Evolutionary conservation across 2,329 filamentous ascomycete genomes (phyloP), one percentile per base, ranked within the genome.

Genomic region (Fusarium sambucinum): DNA sequence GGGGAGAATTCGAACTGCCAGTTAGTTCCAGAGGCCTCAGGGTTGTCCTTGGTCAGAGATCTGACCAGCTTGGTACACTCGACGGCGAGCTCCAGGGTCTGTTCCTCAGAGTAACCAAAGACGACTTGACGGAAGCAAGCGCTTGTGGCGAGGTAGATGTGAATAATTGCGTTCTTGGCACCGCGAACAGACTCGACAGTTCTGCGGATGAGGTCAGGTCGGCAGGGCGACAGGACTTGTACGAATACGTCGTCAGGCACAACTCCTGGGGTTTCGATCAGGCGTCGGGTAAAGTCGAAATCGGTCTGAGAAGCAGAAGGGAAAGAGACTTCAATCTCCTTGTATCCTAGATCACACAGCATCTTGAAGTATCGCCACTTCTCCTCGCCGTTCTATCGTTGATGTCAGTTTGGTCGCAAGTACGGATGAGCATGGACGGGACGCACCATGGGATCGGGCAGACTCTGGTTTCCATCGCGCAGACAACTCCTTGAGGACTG

Each of bases 291-390:
- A 77, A 98, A 98, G 83, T 97, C 93, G 83, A 94, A 98, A 82
- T 98, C 96, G 75, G 92, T 97, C 77, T 97, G 91, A 38, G 94
- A 97, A 16, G 95, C 94, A 1, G 94, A 97, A 50, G 95, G 95
- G 81, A 97, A 98, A 6, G 94, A 96, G 21, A 97, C 91, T 78
- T 98, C 95, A 70, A 98, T 97, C 82, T 98, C 95, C 82, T 97
- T 98, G 86, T 96, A 98, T 73, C 96, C 95, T 50, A 97, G 86
- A 65, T 95, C 89, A 75, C 91, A 89, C 55, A 98, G 88, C 93
- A 97, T 96, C 81, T 94, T 90, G 85, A 98, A 98, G 85, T 94
- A 98, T 65, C 86, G 85, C 89, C 92, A 96, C 83, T 98, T 98
- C 84, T 97, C 94, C 48, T 97, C 93, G 72, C 93, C 93, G 76